Conservation (phyloP, 345 rosid species). For the Lagerstroemia speciosa region DNA sequence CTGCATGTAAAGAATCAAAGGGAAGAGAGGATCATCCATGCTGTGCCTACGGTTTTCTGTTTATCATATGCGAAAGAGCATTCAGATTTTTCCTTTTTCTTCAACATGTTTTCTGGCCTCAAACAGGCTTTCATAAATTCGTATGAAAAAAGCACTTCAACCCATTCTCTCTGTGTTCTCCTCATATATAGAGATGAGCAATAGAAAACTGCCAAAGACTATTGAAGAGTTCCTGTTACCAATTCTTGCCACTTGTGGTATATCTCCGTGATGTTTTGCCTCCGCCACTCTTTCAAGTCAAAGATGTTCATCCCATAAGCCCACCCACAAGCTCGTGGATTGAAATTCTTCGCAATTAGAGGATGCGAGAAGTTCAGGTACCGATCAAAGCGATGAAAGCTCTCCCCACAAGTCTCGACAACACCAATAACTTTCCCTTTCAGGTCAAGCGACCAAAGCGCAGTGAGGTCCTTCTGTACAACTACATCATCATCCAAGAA, state of each 20-base stretch:
- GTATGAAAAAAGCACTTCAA: too few species aligned
- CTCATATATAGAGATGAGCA: not conserved
- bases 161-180: not conserved
- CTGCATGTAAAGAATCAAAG: not conserved
- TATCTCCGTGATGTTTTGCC: constrained; percentile 77
- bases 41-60: not conserved
- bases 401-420: constrained; percentile 98
- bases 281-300: constrained; percentile 82
- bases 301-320: constrained; percentile 97
- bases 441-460: constrained; percentile 80
- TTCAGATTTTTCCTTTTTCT: not conserved
- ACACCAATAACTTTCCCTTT: constrained; percentile 96
- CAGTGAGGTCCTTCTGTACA: constrained; percentile 80
- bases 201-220: not conserved
- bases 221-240: constrained; percentile 27
- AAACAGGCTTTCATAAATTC: not conserved
- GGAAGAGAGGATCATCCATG: not conserved
- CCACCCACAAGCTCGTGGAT: constrained; percentile 98
- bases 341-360: constrained; percentile 72
- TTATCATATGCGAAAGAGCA: not conserved
- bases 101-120: not conserved
- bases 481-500: constrained; percentile 95
- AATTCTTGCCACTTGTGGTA: constrained; percentile 94
- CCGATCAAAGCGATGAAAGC: constrained; percentile 90
- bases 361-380: constrained; percentile 98